These are phyloP conservation scores for Lichtheimia corymbifera DNA, from an alignment of 371 early-diverging fungal genomes.

Conservation along the genomic window DNA sequence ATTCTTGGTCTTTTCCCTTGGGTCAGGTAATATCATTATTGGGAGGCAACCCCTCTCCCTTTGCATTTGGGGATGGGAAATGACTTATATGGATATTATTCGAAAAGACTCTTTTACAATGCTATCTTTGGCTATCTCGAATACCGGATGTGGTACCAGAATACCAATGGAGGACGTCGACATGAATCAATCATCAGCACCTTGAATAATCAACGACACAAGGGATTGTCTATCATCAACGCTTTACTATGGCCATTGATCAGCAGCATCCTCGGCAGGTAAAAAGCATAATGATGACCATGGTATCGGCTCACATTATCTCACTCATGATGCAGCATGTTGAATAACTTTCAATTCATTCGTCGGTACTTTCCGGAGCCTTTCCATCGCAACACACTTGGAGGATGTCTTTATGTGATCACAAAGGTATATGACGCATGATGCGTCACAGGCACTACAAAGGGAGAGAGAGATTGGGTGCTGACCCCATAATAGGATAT, in stretches of 20 bases:
- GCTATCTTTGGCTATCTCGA: too few species aligned
- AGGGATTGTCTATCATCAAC: constrained; percentile 54
- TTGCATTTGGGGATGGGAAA: too few species aligned
- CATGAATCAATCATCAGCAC: too few species aligned
- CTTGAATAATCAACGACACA: not conserved
- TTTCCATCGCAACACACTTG: constrained; percentile 59
- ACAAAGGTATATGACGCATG: constrained; percentile 37
- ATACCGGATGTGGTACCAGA: too few species aligned
- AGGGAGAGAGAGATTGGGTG: too few species aligned
- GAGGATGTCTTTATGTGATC: constrained; percentile 65
- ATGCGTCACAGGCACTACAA: too few species aligned
- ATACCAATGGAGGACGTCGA: too few species aligned
- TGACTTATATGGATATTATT: too few species aligned
- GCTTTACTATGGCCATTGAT: constrained; percentile 55
- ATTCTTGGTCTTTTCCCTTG: constrained; percentile 61
- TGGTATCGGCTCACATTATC: not conserved
- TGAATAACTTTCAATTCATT: constrained; percentile 47
- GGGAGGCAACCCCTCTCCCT: too few species aligned
- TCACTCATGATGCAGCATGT: constrained; percentile 29
- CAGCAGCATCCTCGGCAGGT: constrained; percentile 45
- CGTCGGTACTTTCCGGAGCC: constrained; percentile 54
- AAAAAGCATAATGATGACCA: not conserved
- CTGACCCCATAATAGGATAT: constrained; percentile 24
- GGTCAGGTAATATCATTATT: constrained; percentile 32
- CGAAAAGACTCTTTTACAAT: too few species aligned